phyloP scores from a whole-genome alignment of 306 rosid genomes.

The Lablab purpureus region DNA sequence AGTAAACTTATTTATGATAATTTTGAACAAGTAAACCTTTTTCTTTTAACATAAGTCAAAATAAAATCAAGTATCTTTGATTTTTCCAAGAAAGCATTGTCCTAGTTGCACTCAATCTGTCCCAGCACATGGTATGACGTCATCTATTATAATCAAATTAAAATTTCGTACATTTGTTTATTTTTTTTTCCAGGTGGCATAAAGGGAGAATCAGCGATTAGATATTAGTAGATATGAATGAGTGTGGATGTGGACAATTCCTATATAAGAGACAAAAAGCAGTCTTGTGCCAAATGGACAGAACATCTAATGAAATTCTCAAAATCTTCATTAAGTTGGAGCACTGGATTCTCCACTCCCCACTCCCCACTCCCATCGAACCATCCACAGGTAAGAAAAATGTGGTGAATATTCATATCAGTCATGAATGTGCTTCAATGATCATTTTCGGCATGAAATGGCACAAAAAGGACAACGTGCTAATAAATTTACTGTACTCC shows the following conservation, averaged over 20 bases:
- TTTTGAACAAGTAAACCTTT: not conserved
- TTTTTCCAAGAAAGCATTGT: not conserved
- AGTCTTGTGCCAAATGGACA: too few species aligned
- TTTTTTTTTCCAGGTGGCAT: conserved; percentile 17
- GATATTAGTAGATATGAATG: conserved; percentile 30
- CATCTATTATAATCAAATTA: not conserved
- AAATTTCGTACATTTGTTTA: not conserved
- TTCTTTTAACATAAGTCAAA: not conserved
- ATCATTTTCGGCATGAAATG: conserved; percentile 11
- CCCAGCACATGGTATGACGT: conserved; percentile 17
- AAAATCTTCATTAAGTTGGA: conserved; percentile 50
- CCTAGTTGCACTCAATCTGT: conserved; percentile 10
- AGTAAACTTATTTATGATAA: not conserved
- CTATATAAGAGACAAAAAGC: conserved; percentile 38
- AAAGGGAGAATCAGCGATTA: conserved; percentile 33
- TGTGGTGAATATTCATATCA: conserved; percentile 20
- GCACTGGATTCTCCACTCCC: conserved; percentile 47
- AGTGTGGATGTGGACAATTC: conserved; percentile 32
- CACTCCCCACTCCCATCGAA: conserved; percentile 17
- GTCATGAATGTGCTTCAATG: conserved; percentile 17
- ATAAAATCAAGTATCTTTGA: conserved; percentile 5
- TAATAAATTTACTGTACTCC: not conserved
- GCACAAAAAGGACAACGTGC: conserved; percentile 18
- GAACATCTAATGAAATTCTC: conserved; percentile 43
- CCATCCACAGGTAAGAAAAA: conserved; percentile 35